These are phyloP conservation scores for Solanum sparsipilum DNA, from an alignment of 257 asterid species.

Conservation along the genomic window DNA sequence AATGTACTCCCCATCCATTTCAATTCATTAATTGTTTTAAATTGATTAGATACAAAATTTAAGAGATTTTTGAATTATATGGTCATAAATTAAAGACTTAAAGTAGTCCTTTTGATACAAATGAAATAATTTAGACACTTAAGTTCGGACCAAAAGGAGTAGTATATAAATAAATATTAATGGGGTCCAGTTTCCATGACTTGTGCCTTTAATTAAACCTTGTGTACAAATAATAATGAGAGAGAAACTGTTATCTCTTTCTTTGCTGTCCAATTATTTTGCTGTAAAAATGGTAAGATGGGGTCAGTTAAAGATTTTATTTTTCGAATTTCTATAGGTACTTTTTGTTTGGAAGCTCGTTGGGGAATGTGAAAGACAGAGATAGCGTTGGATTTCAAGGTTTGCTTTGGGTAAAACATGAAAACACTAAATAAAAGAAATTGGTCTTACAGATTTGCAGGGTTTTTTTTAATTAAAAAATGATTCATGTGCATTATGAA, in stretches of 20 bases:
- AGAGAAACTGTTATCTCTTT: background rate
- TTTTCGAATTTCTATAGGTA: background rate
- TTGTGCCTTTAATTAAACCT: background rate
- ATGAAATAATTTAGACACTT: background rate
- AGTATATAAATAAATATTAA: background rate
- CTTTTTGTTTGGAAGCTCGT: slow-evolving; percentile 16
- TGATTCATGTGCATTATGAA: background rate
- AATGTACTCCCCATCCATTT: no score
- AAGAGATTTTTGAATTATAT: no score
- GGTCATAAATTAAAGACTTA: no score
- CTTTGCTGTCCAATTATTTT: background rate
- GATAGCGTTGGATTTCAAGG: background rate
- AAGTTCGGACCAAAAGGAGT: no score
- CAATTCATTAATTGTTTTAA: no score
- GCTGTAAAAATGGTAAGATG: background rate
- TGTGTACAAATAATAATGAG: background rate
- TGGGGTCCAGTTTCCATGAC: background rate
- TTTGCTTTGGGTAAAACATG: background rate
- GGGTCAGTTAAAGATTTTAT: slow-evolving; percentile 21
- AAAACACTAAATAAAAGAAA: background rate
- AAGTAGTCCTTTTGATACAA: no score
- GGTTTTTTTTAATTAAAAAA: background rate
- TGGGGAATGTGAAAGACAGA: slow-evolving; percentile 4
- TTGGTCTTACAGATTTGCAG: background rate
- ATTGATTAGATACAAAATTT: no score